A percentile compares a stretch with the other conserved stretches of the same genome.
Conservation (phyloP, 805 yeast species). For the Suhomyces sp. region DNA sequence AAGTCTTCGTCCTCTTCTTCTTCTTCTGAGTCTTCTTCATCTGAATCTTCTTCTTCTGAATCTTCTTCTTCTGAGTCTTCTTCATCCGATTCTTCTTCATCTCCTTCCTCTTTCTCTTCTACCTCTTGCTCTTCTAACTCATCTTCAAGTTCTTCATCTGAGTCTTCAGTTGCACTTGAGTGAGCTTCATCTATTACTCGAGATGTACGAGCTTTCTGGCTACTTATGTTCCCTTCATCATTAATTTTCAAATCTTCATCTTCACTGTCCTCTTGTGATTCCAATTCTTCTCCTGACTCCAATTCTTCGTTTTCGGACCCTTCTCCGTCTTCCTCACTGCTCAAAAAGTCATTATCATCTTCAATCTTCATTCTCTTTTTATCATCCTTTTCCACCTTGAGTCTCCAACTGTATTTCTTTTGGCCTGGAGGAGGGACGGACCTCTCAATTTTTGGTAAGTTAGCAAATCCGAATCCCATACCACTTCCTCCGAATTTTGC, state of each 20-base stretch:
- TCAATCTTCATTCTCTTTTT: conserved; percentile 44
- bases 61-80: conserved; percentile 31
- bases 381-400: conserved; percentile 37
- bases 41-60: conserved; percentile 29
- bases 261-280: conserved; percentile 13
- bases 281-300: conserved; percentile 23
- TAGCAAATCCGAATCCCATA: conserved; percentile 66
- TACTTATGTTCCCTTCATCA: too few relatives aligned
- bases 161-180: conserved; percentile 16
- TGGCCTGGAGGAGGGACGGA: conserved; percentile 24
- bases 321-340: conserved; percentile 32
- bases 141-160: conserved; percentile 18
- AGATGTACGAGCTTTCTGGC: too few relatives aligned
- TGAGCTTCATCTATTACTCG: conserved; percentile 16
- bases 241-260: conserved; percentile 17
- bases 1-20: conserved; percentile 27
- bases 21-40: conserved; percentile 28
- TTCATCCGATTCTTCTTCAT: conserved; percentile 27
- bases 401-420: conserved; percentile 72
- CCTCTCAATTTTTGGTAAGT: conserved; percentile 48
- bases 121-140: conserved; percentile 28
- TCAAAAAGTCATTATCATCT: conserved; percentile 61
- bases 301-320: conserved; percentile 21
- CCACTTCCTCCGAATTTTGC: conserved; percentile 59
- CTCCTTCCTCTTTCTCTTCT: conserved; percentile 32